These are phyloP conservation scores for Ogataea minuta DNA, from an alignment of 805 yeast genomes.

Conservation along the genomic window DNA sequence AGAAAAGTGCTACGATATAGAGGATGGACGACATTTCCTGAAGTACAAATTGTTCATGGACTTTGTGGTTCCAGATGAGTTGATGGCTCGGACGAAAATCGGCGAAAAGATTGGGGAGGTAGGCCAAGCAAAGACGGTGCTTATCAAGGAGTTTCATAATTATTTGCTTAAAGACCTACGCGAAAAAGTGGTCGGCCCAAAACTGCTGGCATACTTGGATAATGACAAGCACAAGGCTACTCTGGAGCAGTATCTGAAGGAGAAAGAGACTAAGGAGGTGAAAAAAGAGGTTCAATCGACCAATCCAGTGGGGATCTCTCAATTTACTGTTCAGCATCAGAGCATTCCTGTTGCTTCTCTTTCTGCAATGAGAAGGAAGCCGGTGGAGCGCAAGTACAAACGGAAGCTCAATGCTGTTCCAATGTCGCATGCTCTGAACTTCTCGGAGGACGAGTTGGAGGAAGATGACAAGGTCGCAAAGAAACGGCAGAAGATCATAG, in stretches of 20 bases:
- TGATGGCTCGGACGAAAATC: conserved; percentile 29
- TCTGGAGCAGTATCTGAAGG: conserved; percentile 34
- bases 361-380: conserved; percentile 38
- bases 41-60: conserved; percentile 58
- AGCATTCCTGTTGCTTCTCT: conserved; percentile 21
- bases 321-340: conserved; percentile 24
- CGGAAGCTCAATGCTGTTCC: conserved; percentile 39
- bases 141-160: conserved; percentile 62
- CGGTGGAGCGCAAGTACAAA: conserved; percentile 39
- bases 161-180: conserved; percentile 69
- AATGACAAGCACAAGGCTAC: conserved; percentile 57
- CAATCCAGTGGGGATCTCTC: conserved; percentile 15
- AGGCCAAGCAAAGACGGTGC: conserved; percentile 55
- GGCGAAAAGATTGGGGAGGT: conserved; percentile 37
- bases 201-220: conserved; percentile 57
- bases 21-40: conserved; percentile 54
- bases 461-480: conserved; percentile 25
- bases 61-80: conserved; percentile 48
- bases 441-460: conserved; percentile 34
- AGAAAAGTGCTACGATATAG: conserved; percentile 53
- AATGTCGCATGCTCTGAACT: conserved; percentile 54
- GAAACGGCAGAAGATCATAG: conserved; percentile 9
- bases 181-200: conserved; percentile 70
- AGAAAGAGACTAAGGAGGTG: conserved; percentile 23
- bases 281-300: conserved; percentile 2